Evolutionary conservation across 805 yeast genomes (phyloP).

Genomic region (Metschnikowia peoriensis): DNA sequence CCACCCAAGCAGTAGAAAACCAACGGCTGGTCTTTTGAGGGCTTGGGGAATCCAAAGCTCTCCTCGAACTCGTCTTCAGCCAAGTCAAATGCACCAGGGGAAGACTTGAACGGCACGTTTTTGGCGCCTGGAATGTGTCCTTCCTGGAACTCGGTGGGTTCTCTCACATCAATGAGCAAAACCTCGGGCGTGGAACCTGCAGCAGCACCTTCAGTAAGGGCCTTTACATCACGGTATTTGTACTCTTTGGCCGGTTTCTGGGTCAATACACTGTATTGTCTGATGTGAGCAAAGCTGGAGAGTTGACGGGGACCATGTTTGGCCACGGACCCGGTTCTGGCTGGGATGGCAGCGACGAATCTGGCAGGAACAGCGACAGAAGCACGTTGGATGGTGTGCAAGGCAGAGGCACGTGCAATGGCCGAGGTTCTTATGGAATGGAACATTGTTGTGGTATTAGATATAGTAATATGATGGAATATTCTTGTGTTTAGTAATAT

Average conservation of each 20-base stretch:
- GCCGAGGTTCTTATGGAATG: constrained; percentile 5
- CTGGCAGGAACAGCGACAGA: constrained; percentile 8
- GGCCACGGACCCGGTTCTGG: constrained; percentile 6
- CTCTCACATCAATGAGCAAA: constrained; percentile 85
- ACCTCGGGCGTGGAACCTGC: constrained; percentile 36
- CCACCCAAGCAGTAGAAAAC: constrained; percentile 93
- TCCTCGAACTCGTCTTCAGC: constrained; percentile 76
- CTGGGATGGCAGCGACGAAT: constrained; percentile 2
- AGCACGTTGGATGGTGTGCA: constrained; percentile 1
- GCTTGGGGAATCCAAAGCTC: constrained; percentile 79
- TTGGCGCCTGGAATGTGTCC: constrained; percentile 84
- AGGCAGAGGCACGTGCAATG: constrained; percentile 7
- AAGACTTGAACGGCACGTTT: constrained; percentile 84
- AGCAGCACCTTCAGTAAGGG: constrained; percentile 39
- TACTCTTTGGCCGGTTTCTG: constrained; percentile 47
- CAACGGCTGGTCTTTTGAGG: constrained; percentile 64
- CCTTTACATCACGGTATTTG: constrained; percentile 50
- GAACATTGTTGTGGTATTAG: constrained; percentile 4
- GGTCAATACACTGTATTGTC: constrained; percentile 37
- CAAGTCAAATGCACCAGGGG: constrained; percentile 89
- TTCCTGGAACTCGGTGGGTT: constrained; percentile 71
- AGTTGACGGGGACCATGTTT: neutral
- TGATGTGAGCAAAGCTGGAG: neutral
- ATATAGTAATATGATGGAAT: neutral
- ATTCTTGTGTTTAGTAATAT: neutral